A percentile compares a stretch with the other conserved stretches of the same genome.
Conservation (phyloP, 1,284 basidiomycete species). For the Pseudozyma pruni region DNA sequence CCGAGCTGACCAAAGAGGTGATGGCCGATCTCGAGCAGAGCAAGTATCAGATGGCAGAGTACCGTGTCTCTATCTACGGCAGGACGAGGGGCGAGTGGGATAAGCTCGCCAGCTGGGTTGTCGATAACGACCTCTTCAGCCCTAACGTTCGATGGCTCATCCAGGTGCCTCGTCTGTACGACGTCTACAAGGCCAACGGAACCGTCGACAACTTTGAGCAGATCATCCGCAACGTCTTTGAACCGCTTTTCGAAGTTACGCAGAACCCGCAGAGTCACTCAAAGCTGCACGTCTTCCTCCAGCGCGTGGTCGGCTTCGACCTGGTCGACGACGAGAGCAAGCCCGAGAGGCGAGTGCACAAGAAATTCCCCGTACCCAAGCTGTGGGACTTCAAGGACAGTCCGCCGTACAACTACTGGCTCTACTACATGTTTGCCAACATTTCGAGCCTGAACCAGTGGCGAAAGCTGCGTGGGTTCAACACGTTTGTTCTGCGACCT, state of each 20-base stretch:
- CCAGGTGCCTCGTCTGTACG: conserved; percentile 93
- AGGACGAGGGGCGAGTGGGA: conserved; percentile 85
- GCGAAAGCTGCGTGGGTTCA: conserved; percentile 86
- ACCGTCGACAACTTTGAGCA: conserved; percentile 89
- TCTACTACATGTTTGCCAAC: conserved; percentile 98
- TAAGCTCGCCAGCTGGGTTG: conserved; percentile 96
- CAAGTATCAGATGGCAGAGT: conserved; percentile 93
- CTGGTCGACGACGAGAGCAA: conserved; percentile 98
- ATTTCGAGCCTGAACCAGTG: conserved; percentile 94
- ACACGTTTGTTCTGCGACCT: conserved; percentile 92
- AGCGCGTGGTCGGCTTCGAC: conserved; percentile 95
- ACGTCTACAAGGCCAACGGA: conserved; percentile 92
- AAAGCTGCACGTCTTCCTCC: conserved; percentile 93
- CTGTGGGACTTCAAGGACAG: conserved; percentile 90
- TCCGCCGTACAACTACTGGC: conserved; percentile 90
- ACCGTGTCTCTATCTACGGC: conserved; percentile 96
- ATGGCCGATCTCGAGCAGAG: conserved; percentile 96
- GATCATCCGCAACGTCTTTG: conserved; percentile 88
- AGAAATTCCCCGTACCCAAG: conserved; percentile 93
- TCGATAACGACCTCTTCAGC: conserved; percentile 90
- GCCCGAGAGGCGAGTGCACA: conserved; percentile 87
- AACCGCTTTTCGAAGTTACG: conserved; percentile 95
- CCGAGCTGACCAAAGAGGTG: conserved; percentile 93
- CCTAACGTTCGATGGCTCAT: conserved; percentile 99
- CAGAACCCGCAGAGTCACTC: conserved; percentile 88